Percentiles rank a stretch among this genome's conserved stretches.
phyloP scores from a whole-genome alignment of 306 rosid genomes.

The Citrullus mucosospermus region DNA sequence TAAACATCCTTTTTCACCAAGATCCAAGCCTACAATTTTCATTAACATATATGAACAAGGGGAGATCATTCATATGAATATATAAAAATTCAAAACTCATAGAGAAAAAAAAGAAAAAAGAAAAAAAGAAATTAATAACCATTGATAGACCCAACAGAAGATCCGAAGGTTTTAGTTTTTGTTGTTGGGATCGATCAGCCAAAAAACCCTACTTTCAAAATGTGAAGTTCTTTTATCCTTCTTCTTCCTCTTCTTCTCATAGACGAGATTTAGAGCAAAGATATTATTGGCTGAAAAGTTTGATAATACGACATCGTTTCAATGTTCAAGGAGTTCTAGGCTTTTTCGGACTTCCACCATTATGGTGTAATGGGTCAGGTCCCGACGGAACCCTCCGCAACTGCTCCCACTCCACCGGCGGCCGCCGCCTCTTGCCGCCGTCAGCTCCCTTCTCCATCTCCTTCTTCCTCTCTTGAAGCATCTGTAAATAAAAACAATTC shows the following conservation, averaged over 20 bases:
- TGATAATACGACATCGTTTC: background rate
- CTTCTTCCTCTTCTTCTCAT: background rate
- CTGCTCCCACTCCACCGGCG: background rate
- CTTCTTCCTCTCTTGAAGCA: background rate
- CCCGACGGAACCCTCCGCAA: constrained; percentile 3
- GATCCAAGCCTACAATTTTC: background rate
- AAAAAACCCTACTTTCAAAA: background rate
- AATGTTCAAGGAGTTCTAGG: background rate
- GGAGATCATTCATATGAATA: background rate
- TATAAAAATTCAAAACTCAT: background rate
- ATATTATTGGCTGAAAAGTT: background rate
- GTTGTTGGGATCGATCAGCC: background rate
- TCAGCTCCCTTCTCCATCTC: background rate
- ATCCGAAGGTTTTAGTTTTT: background rate
- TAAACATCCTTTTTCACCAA: background rate
- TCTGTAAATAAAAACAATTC: background rate
- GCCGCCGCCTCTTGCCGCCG: background rate
- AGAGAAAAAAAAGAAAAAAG: background rate
- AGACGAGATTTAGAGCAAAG: background rate
- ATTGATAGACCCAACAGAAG: background rate
- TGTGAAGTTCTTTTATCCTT: background rate
- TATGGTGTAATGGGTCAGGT: constrained; percentile 6
- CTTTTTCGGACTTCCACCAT: background rate
- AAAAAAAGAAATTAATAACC: background rate
- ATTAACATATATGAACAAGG: background rate